These are phyloP conservation scores for Teratosphaeria zuluensis DNA, from an alignment of 2,329 filamentous ascomycete genomes.

Conservation along the genomic window DNA sequence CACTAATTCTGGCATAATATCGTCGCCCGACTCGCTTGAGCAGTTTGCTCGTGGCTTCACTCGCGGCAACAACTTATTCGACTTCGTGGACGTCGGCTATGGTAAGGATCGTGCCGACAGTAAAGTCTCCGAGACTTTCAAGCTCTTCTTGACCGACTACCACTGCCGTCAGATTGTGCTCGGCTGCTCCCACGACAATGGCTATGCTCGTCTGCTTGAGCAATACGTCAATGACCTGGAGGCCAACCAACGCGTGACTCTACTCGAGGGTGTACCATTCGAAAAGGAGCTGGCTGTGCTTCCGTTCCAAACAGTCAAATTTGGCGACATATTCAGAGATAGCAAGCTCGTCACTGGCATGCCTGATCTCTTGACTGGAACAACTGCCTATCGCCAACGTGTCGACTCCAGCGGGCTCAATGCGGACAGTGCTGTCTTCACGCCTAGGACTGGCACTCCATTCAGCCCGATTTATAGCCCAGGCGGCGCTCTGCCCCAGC, in stretches of 20 bases:
- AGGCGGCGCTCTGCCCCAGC: background rate
- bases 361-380: conserved; percentile 14
- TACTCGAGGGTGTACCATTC: conserved; percentile 49
- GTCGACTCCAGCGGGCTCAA: conserved; percentile 22
- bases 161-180: conserved; percentile 53
- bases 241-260: conserved; percentile 40
- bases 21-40: conserved; percentile 43
- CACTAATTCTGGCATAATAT: conserved; percentile 37
- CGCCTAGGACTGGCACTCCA: conserved; percentile 9
- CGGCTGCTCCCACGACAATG: conserved; percentile 48
- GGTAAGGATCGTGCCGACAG: conserved; percentile 49
- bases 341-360: conserved; percentile 32
- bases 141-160: conserved; percentile 45
- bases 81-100: conserved; percentile 52
- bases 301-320: conserved; percentile 42
- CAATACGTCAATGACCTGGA: conserved; percentile 35
- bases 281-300: conserved; percentile 42
- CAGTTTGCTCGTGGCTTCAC: conserved; percentile 50
- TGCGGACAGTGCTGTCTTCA: conserved; percentile 21
- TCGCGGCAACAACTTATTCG: conserved; percentile 46
- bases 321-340: conserved; percentile 35
- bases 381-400: conserved; percentile 7
- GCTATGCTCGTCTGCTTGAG: conserved; percentile 45
- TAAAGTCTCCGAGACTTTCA: conserved; percentile 37
- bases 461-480: background rate